Evolutionary conservation across 2,329 filamentous ascomycete genomes (phyloP).

Genomic region (Sporothrix brunneoviolacea): DNA sequence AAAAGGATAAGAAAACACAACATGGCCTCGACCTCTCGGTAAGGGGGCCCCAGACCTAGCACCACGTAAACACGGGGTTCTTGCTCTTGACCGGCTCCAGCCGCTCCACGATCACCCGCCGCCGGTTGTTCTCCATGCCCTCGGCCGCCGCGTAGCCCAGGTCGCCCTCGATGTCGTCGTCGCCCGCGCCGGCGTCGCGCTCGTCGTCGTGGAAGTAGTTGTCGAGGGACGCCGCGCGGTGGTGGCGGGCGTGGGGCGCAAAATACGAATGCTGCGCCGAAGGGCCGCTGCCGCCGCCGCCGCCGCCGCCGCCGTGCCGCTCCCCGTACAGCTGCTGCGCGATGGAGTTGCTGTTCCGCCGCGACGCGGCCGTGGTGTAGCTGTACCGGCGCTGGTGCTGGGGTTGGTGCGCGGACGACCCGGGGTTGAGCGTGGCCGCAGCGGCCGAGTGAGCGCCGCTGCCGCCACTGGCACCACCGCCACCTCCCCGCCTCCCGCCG

Average conservation of each 20-base stretch:
- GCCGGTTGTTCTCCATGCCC: conserved; percentile 82
- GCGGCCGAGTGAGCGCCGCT: conserved; percentile 16
- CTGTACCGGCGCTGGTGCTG: conserved; percentile 48
- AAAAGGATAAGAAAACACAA: neutral
- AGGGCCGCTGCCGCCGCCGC: neutral
- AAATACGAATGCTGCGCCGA: neutral
- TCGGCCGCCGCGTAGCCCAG: conserved; percentile 90
- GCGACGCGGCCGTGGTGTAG: conserved; percentile 41
- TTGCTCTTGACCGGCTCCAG: conserved; percentile 92
- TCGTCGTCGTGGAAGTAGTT: conserved; percentile 39
- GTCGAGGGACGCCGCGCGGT: conserved; percentile 18
- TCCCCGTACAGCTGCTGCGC: conserved; percentile 45
- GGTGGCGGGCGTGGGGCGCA: neutral
- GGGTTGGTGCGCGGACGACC: conserved; percentile 24
- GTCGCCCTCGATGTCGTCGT: conserved; percentile 82
- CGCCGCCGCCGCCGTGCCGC: conserved; percentile 16
- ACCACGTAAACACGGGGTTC: conserved; percentile 97
- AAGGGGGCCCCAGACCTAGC: no score
- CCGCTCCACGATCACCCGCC: conserved; percentile 94
- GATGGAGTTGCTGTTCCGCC: conserved; percentile 44
- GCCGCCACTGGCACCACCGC: neutral
- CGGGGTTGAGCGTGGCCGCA: no score
- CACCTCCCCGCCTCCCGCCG: conserved; percentile 1
- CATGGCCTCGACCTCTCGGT: no score
- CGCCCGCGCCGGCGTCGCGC: conserved; percentile 76